Evolutionary conservation across 306 rosid genomes (phyloP), one percentile per base, ranked within the genome.

Genomic region (Begonia fuchsioides): DNA sequence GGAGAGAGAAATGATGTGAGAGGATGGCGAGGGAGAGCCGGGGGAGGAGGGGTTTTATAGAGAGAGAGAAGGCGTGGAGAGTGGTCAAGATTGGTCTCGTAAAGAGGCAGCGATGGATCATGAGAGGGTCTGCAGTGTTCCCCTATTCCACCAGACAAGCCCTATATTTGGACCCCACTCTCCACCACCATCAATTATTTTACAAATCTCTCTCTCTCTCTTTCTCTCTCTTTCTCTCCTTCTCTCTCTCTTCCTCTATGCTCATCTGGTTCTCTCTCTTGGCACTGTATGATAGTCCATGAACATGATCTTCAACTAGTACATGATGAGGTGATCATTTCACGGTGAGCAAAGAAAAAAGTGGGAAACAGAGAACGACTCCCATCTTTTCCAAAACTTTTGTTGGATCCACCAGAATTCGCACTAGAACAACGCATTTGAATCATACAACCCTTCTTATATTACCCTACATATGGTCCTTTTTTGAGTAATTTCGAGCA

Each of bases 291-390:
- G 12, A 41, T 41, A 41, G n/a, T 41, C 0, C 14, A 41, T 41
- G 45, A 41, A n/a, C 45, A 41, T n/a, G 12, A 41, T 10, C 45
- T 41, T n/a, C 45, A 41, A 7, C 13, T 41, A 10, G 45, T 10
- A 41, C 45, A 41, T 41, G 45, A 41, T 41, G 14, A 41, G 45
- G 45, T 41, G 45, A 41, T 41, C n/a, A 41, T 41, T 41, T 41
- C 14, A 10, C 9, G 14, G 3, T 1, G 45, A 41, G 5, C 45
- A 11, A 41, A 41, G 35, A 41, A 41, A 41, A 41, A n/a, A 41
- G 45, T 10, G 45, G 13, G 5, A 10, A 41, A 4, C 14, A 41
- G 45, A 2, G 35, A 26, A 26, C 7, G 35, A 26, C 35, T 26
- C 35, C 35, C 5, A 10, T 6, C 6, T 41, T 41, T 41, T 10